Base-by-base conservation (phyloP, 2,329 filamentous ascomycete genomes). In the Metarhizium anisopliae region DNA sequence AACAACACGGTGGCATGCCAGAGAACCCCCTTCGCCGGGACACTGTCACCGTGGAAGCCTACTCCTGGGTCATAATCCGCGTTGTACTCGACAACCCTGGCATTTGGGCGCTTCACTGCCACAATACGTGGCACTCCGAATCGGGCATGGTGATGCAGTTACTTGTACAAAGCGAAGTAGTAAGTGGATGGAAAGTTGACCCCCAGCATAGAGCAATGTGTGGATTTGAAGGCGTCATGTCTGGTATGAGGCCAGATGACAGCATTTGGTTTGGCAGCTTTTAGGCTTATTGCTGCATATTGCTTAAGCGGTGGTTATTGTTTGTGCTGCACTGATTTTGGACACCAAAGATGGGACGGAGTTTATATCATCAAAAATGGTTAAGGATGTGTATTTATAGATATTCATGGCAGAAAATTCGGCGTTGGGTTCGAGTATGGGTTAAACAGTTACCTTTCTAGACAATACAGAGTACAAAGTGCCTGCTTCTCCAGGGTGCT, bases 71-170 rank as follows among this genome's bases (percentile, higher is more conserved):
- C 2, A 61, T 80, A n/a, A 64, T 84, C 13, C 69, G 81, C 55
- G 74, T 83, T 14, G 70, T 80, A 2, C 73, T 80, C 0, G 80
- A 84, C 57, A 84, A 83, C 61, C 76, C 80, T 0, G 81, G 81
- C 1, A 60, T 80, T 2, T 84, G 81, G 81, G 72, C 77, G 0
- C 75, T 84, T 25, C 81, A 83, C 63, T 84, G 81, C 60, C 81
- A 84, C 60, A 76, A 82, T 56, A 70, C 73, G 0, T 84, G 81
- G 81, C 81, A 84, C 61, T 72, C 74, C 0, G 79, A 82, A 60
- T 76, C 80, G 1, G 81, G 81, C 1, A 74, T 84, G 71, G 57
- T 77, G 36, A 85, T 85, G 82, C 79, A 83, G 65, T 76, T 86
- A 54, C 61, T 74, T 11, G 71, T 69, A 1, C 61, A 63, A 11